A percentile compares a stretch with the other conserved stretches of the same genome.
phyloP scores from a whole-genome alignment of 805 yeast species.

The Jamesozyma hellenica region DNA sequence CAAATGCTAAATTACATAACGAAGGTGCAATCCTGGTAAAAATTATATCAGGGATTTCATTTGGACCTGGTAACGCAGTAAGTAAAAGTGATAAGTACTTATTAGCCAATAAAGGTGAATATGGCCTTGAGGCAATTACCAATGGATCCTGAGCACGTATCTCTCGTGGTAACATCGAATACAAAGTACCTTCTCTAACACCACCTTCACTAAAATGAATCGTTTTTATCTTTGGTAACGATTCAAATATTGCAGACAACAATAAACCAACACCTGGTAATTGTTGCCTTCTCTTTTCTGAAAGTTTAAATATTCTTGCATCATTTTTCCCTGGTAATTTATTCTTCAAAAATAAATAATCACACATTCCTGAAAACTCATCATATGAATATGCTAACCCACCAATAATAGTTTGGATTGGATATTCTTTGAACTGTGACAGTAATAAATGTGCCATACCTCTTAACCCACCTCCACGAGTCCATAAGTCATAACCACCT shows the following conservation, averaged over 20 bases:
- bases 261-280: conserved; percentile 61
- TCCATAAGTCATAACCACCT: conserved; percentile 54
- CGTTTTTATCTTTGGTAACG: conserved; percentile 49
- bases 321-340: conserved; percentile 35
- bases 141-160: conserved; percentile 61
- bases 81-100: conserved; percentile 45
- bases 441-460: conserved; percentile 57
- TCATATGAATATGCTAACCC: conserved; percentile 53
- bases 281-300: conserved; percentile 55
- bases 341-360: conserved; percentile 41
- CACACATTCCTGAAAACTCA: conserved; percentile 42
- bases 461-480: conserved; percentile 68
- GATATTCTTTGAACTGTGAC: conserved; percentile 44
- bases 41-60: conserved; percentile 48
- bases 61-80: conserved; percentile 46
- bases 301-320: conserved; percentile 48
- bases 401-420: conserved; percentile 59
- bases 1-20: conserved; percentile 62
- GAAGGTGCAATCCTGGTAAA: conserved; percentile 56
- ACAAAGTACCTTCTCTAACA: conserved; percentile 65
- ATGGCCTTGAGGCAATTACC: conserved; percentile 57
- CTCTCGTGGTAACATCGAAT: conserved; percentile 47
- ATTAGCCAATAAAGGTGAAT: conserved; percentile 55
- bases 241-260: conserved; percentile 51
- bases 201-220: conserved; percentile 70